Evolutionary conservation across 2,329 filamentous ascomycete genomes (phyloP).

Genomic region (Penicillium expansum): DNA sequence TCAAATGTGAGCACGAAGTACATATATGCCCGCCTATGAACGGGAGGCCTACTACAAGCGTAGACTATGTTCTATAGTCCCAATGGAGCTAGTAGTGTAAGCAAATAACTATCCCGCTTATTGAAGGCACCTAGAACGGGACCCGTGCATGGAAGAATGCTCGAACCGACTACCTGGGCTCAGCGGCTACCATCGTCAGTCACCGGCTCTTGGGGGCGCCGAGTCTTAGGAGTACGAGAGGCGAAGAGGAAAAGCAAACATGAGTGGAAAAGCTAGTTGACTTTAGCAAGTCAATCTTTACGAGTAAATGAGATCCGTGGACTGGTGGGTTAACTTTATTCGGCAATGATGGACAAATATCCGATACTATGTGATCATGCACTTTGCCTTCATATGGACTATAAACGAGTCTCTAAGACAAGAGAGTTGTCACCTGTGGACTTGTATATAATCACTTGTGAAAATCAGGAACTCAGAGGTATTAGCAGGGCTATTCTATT

Average conservation of each 20-base stretch:
- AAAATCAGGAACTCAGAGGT: not conserved
- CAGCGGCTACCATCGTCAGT: conserved; percentile 4
- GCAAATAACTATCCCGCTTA: not conserved
- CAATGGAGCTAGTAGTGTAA: not conserved
- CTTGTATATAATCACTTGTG: not conserved
- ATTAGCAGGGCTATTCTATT: not conserved
- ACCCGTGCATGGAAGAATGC: not conserved
- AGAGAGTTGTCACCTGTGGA: not conserved
- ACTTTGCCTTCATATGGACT: not conserved
- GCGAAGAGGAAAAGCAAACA: not conserved
- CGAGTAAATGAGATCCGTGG: not conserved
- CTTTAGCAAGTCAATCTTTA: not conserved
- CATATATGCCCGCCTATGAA: not conserved
- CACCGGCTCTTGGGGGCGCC: not conserved
- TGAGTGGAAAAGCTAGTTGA: not conserved
- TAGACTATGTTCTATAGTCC: too few species aligned
- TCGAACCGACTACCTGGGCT: not conserved
- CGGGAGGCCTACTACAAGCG: not conserved
- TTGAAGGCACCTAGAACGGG: not conserved
- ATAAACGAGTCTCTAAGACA: not conserved
- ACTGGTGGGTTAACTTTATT: too few species aligned
- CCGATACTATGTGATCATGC: not conserved
- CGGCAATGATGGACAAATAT: not conserved
- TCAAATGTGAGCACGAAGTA: not conserved
- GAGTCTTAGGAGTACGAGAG: not conserved